These are phyloP conservation scores for Rhodocollybia butyracea DNA, from an alignment of 768 basidiomycete species.

Conservation along the genomic window DNA sequence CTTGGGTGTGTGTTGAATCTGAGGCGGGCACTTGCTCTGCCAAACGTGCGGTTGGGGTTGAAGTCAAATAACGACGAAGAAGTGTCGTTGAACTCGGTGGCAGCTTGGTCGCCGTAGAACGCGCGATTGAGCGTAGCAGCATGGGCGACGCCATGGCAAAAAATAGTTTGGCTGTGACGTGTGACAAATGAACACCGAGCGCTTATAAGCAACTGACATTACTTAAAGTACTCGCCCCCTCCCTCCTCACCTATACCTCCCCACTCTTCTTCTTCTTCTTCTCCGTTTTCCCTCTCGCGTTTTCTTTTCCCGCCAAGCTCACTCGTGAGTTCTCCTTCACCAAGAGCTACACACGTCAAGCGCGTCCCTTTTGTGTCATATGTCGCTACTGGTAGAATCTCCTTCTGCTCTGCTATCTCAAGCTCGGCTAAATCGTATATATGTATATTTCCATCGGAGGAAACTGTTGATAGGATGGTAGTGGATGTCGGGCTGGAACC, in stretches of 20 bases:
- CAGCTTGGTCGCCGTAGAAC: slow-evolving; percentile 27
- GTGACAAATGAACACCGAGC: no score
- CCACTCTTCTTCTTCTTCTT: slow-evolving; percentile 24
- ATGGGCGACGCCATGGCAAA: slow-evolving; percentile 60
- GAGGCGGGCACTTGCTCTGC: slow-evolving; percentile 25
- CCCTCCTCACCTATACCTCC: slow-evolving; percentile 26
- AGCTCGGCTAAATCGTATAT: slow-evolving; percentile 62
- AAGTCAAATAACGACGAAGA: slow-evolving; percentile 34
- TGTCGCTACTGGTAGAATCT: slow-evolving; percentile 53
- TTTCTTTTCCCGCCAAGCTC: slow-evolving; percentile 25
- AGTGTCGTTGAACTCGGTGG: slow-evolving; percentile 23
- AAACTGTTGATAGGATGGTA: slow-evolving; percentile 71
- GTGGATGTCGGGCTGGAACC: slow-evolving; percentile 35
- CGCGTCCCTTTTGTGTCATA: slow-evolving; percentile 88
- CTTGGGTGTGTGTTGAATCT: slow-evolving; percentile 26
- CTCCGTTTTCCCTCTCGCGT: slow-evolving; percentile 28
- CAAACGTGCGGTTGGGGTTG: slow-evolving; percentile 27
- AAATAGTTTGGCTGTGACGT: no score
- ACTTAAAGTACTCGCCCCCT: slow-evolving; percentile 15
- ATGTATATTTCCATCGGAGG: slow-evolving; percentile 86
- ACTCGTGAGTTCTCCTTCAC: slow-evolving; percentile 39
- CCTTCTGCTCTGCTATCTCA: slow-evolving; percentile 17
- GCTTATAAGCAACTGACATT: no score
- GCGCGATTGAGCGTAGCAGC: slow-evolving; percentile 62
- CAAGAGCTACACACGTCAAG: slow-evolving; percentile 69